Conservation (phyloP, 768 basidiomycete genomes). For the Termitomyces sp. region DNA sequence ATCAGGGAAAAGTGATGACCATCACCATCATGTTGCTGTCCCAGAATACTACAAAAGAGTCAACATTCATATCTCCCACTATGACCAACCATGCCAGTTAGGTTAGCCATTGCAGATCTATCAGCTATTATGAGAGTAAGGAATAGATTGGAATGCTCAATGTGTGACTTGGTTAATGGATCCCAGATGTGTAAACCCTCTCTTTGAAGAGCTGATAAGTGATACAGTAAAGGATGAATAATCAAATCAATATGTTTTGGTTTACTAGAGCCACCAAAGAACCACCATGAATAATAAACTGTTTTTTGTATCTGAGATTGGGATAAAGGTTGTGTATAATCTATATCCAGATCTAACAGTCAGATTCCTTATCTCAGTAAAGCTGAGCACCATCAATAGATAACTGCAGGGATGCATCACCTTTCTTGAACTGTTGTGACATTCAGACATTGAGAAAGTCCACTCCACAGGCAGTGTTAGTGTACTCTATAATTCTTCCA, state of each 20-base stretch:
- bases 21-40: conserved; percentile 18
- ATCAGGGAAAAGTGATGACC: conserved; percentile 28
- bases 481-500: neutral
- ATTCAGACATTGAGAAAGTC: neutral
- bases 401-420: conserved; percentile 20
- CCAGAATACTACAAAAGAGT: conserved; percentile 24
- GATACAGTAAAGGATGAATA: conserved; percentile 20
- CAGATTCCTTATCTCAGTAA: conserved; percentile 24
- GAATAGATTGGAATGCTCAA: conserved; percentile 17
- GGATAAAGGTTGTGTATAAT: conserved; percentile 21
- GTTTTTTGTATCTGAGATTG: conserved; percentile 7
- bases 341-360: conserved; percentile 29
- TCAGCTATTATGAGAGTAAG: conserved; percentile 27
- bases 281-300: conserved; percentile 3
- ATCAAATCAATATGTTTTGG: conserved; percentile 3
- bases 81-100: conserved; percentile 30
- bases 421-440: neutral
- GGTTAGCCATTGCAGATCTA: conserved; percentile 21
- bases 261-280: conserved; percentile 17
- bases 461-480: neutral
- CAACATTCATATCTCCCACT: conserved; percentile 30
- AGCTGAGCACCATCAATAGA: conserved; percentile 30
- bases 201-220: conserved; percentile 22
- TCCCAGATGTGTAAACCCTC: conserved; percentile 30
- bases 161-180: conserved; percentile 7